Percentiles rank a stretch among this genome's conserved stretches.
phyloP scores from a whole-genome alignment of 768 basidiomycete genomes.

The Zangia roseola region DNA sequence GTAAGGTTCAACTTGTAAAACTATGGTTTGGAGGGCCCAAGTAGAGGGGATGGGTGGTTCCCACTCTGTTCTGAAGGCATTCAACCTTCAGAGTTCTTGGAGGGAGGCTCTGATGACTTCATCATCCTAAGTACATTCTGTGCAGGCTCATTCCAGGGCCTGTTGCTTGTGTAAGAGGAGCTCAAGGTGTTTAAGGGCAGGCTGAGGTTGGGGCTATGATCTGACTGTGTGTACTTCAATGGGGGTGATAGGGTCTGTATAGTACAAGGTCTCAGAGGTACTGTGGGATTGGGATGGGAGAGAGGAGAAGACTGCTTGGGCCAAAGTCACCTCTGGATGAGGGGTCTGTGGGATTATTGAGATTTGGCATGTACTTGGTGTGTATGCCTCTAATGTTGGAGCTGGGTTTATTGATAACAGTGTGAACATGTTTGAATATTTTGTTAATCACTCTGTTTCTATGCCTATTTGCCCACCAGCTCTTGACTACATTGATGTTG shows the following conservation, averaged over 20 bases:
- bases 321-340: slow-evolving; percentile 16
- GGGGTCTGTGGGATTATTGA: slow-evolving; percentile 10
- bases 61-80: too few species aligned
- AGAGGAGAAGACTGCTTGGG: background rate
- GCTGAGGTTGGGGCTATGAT: too few species aligned
- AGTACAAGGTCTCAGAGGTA: background rate
- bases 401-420: background rate
- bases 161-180: too few species aligned
- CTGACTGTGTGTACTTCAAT: background rate
- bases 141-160: too few species aligned
- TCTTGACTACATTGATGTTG: slow-evolving; percentile 18
- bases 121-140: too few species aligned
- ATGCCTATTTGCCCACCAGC: slow-evolving; percentile 8
- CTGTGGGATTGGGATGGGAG: background rate
- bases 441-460: slow-evolving; percentile 12
- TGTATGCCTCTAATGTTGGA: background rate
- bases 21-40: background rate
- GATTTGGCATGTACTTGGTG: background rate
- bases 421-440: slow-evolving; percentile 13
- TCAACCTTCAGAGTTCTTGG: too few species aligned
- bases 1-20: slow-evolving; percentile 1
- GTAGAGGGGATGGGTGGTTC: too few species aligned
- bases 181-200: background rate
- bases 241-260: background rate
- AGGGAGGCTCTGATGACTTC: too few species aligned